Evolutionary conservation across 192 early-diverging fungal genomes (phyloP).

Genomic region (Chytriomyces sp.): DNA sequence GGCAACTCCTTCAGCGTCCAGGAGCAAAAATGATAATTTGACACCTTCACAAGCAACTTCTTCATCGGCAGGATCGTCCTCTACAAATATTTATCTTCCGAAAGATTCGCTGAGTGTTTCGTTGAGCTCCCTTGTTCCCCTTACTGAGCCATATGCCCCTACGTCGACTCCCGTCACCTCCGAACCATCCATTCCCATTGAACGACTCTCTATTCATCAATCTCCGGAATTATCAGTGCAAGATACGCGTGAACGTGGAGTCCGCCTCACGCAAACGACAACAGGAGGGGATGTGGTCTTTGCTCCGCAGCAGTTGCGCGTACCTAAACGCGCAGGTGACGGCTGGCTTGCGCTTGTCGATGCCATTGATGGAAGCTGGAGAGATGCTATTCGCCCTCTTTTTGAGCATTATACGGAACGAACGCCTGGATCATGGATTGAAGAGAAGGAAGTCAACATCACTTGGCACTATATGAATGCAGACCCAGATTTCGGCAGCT

Average conservation of each 20-base stretch:
- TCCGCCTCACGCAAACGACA: background rate
- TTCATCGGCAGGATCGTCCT: background rate
- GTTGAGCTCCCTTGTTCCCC: background rate
- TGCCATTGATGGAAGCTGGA: slow-evolving; percentile 90
- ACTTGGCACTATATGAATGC: slow-evolving; percentile 99
- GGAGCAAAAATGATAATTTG: too few relatives aligned
- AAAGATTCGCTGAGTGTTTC: background rate
- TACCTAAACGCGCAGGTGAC: slow-evolving; percentile 49
- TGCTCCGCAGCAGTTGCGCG: slow-evolving; percentile 17
- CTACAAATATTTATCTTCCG: background rate
- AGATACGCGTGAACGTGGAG: slow-evolving; percentile 13
- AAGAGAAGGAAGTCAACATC: slow-evolving; percentile 98
- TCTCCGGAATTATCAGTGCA: slow-evolving; percentile 10
- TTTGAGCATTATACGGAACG: slow-evolving; percentile 98
- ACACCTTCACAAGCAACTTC: too few relatives aligned
- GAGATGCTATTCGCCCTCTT: slow-evolving; percentile 89
- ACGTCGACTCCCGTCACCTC: background rate
- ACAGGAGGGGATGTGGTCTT: background rate
- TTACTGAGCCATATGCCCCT: background rate
- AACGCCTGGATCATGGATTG: slow-evolving; percentile 96
- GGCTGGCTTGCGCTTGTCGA: slow-evolving; percentile 85
- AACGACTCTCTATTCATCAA: slow-evolving; percentile 15
- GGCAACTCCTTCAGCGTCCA: background rate
- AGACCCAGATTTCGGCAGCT: slow-evolving; percentile 83
- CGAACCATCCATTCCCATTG: slow-evolving; percentile 17